Conservation (phyloP, 2,329 filamentous ascomycete genomes). For the Talaromyces islandicus region DNA sequence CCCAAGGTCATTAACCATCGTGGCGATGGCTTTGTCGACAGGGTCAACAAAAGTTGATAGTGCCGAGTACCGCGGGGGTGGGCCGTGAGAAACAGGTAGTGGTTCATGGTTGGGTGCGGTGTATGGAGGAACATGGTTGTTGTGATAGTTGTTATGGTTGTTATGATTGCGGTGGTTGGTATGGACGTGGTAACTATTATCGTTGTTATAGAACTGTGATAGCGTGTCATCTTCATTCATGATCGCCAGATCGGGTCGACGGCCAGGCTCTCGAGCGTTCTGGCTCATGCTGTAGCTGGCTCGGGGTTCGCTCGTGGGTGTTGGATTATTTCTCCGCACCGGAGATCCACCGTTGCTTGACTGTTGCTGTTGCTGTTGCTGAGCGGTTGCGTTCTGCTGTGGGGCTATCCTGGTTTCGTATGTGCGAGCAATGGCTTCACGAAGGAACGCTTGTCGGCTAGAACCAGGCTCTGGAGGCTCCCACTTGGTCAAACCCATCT, state of each 20-base stretch:
- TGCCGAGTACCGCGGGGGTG: conserved; percentile 12
- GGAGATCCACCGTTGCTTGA: conserved; percentile 9
- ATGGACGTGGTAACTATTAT: not conserved
- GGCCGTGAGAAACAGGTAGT: conserved; percentile 5
- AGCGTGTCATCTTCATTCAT: conserved; percentile 5
- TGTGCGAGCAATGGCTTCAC: conserved; percentile 54
- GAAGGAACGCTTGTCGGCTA: conserved; percentile 53
- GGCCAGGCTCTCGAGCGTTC: not conserved
- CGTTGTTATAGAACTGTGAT: not conserved
- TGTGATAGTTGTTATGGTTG: too few species aligned
- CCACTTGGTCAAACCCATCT: conserved; percentile 55
- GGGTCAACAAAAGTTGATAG: conserved; percentile 40
- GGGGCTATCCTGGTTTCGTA: conserved; percentile 44
- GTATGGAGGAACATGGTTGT: conserved; percentile 2
- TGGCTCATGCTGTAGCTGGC: not conserved
- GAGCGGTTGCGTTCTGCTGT: not conserved
- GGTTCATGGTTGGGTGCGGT: conserved; percentile 1
- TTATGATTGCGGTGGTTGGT: not conserved
- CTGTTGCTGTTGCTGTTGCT: not conserved
- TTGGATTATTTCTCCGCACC: not conserved
- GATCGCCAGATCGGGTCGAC: not conserved
- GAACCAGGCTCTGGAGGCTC: conserved; percentile 39
- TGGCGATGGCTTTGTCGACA: conserved; percentile 50
- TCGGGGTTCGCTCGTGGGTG: not conserved
- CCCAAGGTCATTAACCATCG: conserved; percentile 53